These are phyloP conservation scores for Micractinium sp. DNA, from an alignment of 139 green algal genomes.

Conservation along the genomic window DNA sequence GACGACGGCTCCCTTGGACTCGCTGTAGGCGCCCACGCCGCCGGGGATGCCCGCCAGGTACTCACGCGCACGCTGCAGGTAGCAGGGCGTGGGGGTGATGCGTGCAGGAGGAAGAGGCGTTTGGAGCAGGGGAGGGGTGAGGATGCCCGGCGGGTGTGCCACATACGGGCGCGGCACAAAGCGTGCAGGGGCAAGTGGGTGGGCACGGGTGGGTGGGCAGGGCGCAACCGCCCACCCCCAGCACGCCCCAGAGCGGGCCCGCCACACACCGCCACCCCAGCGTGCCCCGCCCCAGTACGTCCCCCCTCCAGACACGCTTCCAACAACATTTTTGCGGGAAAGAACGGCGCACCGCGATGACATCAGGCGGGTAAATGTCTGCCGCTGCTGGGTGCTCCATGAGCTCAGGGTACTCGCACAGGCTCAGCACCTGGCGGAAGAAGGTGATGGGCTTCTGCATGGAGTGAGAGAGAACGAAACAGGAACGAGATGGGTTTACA, in stretches of 20 bases:
- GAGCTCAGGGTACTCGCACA: conserved; percentile 29
- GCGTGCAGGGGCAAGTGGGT: no score
- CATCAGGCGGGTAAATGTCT: conserved; percentile 84
- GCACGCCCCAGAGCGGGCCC: no score
- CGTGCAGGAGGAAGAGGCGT: not conserved
- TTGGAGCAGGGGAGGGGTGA: no score
- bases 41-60: conserved; percentile 77
- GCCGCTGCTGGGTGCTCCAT: conserved; percentile 52
- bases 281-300: not conserved
- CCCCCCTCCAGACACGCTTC: not conserved
- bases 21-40: conserved; percentile 89
- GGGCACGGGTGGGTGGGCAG: no score
- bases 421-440: conserved; percentile 58
- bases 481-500: no score
- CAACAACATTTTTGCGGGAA: no score
- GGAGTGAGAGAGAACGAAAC: no score
- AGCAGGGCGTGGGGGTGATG: conserved; percentile 48
- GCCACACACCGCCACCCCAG: no score
- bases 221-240: no score
- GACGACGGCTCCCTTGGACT: conserved; percentile 72
- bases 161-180: no score
- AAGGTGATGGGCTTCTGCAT: conserved; percentile 92
- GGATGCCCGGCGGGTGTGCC: no score
- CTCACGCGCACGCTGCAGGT: conserved; percentile 63
- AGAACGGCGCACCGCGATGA: conserved; percentile 48